These are phyloP conservation scores for Lyophyllum semitale DNA, from an alignment of 768 basidiomycete species.

Conservation along the genomic window DNA sequence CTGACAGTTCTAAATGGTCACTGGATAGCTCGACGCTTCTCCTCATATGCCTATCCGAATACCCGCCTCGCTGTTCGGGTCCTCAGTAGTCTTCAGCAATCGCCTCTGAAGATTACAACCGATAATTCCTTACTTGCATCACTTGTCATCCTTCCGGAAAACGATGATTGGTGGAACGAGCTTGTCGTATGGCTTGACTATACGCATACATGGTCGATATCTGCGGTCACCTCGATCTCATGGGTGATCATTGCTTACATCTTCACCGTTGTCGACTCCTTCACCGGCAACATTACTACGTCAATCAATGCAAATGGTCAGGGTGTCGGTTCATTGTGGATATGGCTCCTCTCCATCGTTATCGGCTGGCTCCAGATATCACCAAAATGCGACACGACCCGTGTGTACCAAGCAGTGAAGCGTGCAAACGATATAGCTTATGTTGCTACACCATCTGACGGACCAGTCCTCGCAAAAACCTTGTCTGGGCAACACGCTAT, in stretches of 20 bases:
- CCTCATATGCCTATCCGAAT: conserved; percentile 31
- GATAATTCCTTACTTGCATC: conserved; percentile 34
- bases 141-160: conserved; percentile 41
- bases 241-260: conserved; percentile 49
- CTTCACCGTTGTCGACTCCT: conserved; percentile 39
- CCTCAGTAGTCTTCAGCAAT: conserved; percentile 44
- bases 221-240: conserved; percentile 37
- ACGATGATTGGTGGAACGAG: conserved; percentile 43
- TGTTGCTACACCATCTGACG: conserved; percentile 20
- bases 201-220: conserved; percentile 37
- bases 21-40: conserved; percentile 38
- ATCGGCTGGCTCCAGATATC: conserved; percentile 45
- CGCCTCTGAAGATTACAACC: conserved; percentile 33
- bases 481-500: conserved; percentile 20
- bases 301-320: conserved; percentile 36
- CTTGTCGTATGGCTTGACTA: conserved; percentile 33
- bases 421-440: conserved; percentile 31
- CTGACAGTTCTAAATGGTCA: conserved; percentile 45
- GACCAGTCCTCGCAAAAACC: conserved; percentile 1
- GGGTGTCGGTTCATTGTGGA: conserved; percentile 42
- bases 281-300: conserved; percentile 22
- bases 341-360: conserved; percentile 46
- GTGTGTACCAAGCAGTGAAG: conserved; percentile 29
- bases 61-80: conserved; percentile 29
- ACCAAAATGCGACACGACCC: conserved; percentile 39